Base-by-base conservation (phyloP, 2,329 filamentous ascomycete genomes). In the Basipetospora chlamydospora region DNA sequence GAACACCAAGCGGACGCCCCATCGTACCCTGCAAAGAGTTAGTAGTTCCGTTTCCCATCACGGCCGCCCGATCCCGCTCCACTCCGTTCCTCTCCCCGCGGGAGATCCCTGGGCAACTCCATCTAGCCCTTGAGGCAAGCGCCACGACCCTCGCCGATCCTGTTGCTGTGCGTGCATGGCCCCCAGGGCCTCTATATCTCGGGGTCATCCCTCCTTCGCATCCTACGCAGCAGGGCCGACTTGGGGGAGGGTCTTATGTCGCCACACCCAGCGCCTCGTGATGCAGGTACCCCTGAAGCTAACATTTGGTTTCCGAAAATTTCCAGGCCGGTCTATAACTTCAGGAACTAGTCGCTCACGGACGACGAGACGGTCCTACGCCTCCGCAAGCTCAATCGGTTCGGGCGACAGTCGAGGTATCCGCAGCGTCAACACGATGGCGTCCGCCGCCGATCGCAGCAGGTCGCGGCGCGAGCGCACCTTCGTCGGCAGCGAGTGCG, bases 401-500 rank as follows among this genome's bases (percentile, higher is more conserved):
- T 31, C 35, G 12, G 31, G 13, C 28, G 17, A 30, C n/a, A 31
- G 35, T n/a, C 28, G 33, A 22, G 33, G 22, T 13, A 18, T 35
- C 22, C 25, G 26, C 15, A 35, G 25, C 17, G 10, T 37, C n/a
- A 37, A 22, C 25, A 38, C 28, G 29, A 63, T 63, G 59, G 50
- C 59, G 23, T 59, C 56, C 42, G 58, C 55, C 31, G 49, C 80
- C 36, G 85, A 94, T 51, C 71, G 84, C 50, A 78, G 73, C 49
- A 78, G 85, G 46, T 78, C 77, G 45, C 74, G 90, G 52, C 73
- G 87, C 52, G 88, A 96, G 60, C 74, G 90, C 53, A 98, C 88
- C 2, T 96, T 95, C 59, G 82, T 96, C 38, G 90, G 90, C 31
- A 86, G 77, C 54, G 83, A 92, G 61, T 98, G 90, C 59, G 83